Evolutionary conservation across 441 rosid genomes (phyloP), one percentile per base, ranked within the genome.

Genomic region (Rhodomyrtus psidioides): DNA sequence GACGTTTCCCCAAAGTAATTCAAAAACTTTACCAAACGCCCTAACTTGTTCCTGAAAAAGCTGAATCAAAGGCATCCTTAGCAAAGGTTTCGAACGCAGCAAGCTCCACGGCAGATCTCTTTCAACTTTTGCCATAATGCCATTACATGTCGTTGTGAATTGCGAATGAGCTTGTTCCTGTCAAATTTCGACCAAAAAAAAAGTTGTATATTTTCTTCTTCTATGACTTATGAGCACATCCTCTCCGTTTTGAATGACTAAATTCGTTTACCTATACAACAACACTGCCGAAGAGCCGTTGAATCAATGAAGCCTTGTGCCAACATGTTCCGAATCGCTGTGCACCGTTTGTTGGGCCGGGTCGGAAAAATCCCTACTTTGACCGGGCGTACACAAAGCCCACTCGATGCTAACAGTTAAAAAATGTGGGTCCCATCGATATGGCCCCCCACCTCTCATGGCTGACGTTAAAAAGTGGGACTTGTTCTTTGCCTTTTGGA

Each of bases 241-340:
- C 44, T 0, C 26, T 17, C 46, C 26, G 17, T 6, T 19, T 34
- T 19, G 5, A 1, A 19, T 34, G 46, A 34, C 46, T 30, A 2
- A 0, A 65, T 30, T 9, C 24, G 17, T 30, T 30, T 17, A 1
- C 13, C 14, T 2, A 19, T 5, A 24, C 27, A 4, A 2, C 14
- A 56, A 14, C n/a, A n/a, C n/a, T 5, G 14, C 12, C 5, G 24
- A 65, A 19, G 42, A 34, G 75, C 21, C 75, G 24, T 30, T 30
- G 24, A 16, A 65, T 62, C 75, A 30, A 30, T 17, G 44, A 4
- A 62, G 75, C 39, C 75, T 62, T 4, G 23, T 16, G 75, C 75
- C 75, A 30, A 17, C 4, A 34, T 10, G 3, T 19, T 65, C 21
- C 7, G 79, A 23, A 65, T 0, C 26, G 4, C 39, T 9, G 60